Base-by-base conservation (phyloP, 1,284 basidiomycete species). In the Sanghuangporus sanghuang region DNA sequence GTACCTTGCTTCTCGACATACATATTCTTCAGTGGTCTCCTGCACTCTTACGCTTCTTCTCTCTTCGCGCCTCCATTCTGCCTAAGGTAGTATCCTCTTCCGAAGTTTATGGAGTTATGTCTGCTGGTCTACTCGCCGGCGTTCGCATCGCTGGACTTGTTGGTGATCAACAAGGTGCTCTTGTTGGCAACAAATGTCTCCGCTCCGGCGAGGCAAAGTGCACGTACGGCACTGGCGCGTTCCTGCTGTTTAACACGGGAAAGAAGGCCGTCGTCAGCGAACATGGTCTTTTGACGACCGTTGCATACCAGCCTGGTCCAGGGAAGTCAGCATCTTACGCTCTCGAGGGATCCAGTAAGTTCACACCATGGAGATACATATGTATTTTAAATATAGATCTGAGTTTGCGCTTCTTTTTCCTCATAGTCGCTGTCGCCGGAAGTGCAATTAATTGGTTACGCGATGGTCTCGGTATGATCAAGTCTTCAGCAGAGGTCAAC, bases 371-470 rank as follows among this genome's bases (percentile, higher is more conserved):
- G 57, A 62, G 23, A n/a, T 21, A 38, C 7, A 18, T 12, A 18
- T 12, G 27, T 8, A 55, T 27, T 16, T 39, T 16, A n/a, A 39
- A 61, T 11, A 35, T 52, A 2, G 7, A 27, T 52, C 50, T 27
- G 35, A 8, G n/a, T 6, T 42, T 40, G n/a, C 2, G 5, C 27
- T 40, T 12, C 56, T 60, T n/a, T 54, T 49, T n/a, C 52, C 21
- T 49, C 53, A 0, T 64, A 91, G 90, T 98, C 69, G 93, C 93
- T 40, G 97, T 98, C 35, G 96, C 95, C 11, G 96, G 96, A 42
- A 93, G 90, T 68, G 95, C 95, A 8, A 89, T 99, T 74, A 96
- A 97, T 77, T 99, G 96, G 94, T 80, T 99, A 9, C 89, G 96
- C 35, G 97, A 99, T 77, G 90, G 92, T 42, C 86, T 99, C 81